Conservation (phyloP, 1,284 basidiomycete genomes). For the Lignosus rhinocerotis region DNA sequence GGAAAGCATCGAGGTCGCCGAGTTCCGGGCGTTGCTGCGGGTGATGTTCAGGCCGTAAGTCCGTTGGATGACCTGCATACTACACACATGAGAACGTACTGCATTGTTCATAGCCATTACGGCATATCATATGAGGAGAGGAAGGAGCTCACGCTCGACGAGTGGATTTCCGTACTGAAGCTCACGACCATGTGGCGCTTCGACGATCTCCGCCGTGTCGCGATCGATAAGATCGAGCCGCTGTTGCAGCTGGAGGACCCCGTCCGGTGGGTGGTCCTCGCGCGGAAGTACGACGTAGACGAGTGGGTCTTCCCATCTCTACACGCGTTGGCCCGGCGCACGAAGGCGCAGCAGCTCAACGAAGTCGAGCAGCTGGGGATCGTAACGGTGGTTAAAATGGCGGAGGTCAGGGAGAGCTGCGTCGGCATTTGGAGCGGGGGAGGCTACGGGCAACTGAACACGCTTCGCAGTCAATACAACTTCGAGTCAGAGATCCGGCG, state of each 20-base stretch:
- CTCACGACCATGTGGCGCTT: conserved; percentile 18
- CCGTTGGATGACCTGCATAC: background rate
- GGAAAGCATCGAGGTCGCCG: conserved; percentile 13
- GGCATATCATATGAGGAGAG: background rate
- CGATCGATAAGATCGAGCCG: conserved; percentile 1
- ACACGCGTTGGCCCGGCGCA: conserved; percentile 7
- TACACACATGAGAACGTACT: background rate
- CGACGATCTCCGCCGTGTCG: background rate
- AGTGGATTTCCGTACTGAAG: conserved; percentile 17
- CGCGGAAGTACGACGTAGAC: conserved; percentile 8
- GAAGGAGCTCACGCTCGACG: background rate
- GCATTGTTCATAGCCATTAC: background rate
- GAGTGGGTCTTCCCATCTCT: conserved; percentile 12
- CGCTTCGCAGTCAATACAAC: background rate
- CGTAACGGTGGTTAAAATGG: conserved; percentile 13
- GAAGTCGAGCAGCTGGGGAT: conserved; percentile 14
- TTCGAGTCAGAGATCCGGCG: background rate
- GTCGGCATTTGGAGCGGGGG: background rate
- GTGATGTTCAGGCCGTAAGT: conserved; percentile 18
- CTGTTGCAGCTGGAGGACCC: conserved; percentile 1
- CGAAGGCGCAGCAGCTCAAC: conserved; percentile 1
- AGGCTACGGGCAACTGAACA: background rate
- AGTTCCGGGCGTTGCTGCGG: conserved; percentile 12
- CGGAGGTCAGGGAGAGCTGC: conserved; percentile 13
- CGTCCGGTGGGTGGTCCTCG: conserved; percentile 8